phyloP scores from a whole-genome alignment of 768 basidiomycete species.

The Lentinula detonsa region DNA sequence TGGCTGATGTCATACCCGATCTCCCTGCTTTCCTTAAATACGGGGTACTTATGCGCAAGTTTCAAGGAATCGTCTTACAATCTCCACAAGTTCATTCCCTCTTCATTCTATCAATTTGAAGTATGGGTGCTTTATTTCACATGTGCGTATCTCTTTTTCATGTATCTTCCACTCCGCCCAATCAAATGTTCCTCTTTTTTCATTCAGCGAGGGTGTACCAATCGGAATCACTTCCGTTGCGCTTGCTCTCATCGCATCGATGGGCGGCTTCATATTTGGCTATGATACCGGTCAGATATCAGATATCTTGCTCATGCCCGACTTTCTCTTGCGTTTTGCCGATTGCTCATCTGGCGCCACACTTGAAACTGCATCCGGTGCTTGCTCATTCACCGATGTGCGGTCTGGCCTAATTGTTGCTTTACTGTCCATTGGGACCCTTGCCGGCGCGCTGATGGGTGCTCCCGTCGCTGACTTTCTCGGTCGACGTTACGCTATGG shows the following conservation, averaged over 20 bases:
- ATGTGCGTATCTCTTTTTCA: not conserved
- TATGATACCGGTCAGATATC: constrained; percentile 78
- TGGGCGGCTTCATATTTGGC: constrained; percentile 67
- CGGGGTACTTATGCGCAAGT: not conserved
- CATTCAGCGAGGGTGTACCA: constrained; percentile 47
- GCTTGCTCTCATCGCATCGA: constrained; percentile 61
- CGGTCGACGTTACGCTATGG: constrained; percentile 65
- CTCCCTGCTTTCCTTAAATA: not conserved
- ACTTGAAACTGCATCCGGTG: constrained; percentile 20
- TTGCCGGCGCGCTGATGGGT: constrained; percentile 55
- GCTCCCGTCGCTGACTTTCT: constrained; percentile 59
- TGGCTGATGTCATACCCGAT: not conserved
- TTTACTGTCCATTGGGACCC: constrained; percentile 66
- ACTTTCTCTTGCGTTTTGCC: constrained; percentile 62
- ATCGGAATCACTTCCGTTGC: constrained; percentile 59
- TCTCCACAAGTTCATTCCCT: not conserved
- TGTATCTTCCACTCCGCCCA: not conserved
- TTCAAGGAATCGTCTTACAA: not conserved
- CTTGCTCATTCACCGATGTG: constrained; percentile 48
- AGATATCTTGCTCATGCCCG: constrained; percentile 67
- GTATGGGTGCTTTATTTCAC: constrained; percentile 8
- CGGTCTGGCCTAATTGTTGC: constrained; percentile 64
- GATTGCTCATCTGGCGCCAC: constrained; percentile 31
- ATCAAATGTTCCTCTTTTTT: not conserved
- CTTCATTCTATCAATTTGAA: not conserved